Base-by-base conservation (phyloP, 257 asterid genomes). In the Prunella vulgaris region DNA sequence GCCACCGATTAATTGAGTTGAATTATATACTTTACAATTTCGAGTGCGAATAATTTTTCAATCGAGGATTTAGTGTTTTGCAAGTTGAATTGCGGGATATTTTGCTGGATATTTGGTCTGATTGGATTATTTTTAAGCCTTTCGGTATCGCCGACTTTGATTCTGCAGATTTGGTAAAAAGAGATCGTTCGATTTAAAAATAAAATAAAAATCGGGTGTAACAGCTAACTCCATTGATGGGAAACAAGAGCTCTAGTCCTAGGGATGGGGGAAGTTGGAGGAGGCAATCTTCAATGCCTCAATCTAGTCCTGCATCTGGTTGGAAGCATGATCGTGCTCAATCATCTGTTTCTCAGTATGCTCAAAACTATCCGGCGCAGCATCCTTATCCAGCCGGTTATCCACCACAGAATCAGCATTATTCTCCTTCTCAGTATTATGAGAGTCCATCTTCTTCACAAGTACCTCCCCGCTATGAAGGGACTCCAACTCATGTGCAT, bases 171-270 rank as follows among this genome's bases (percentile, higher is more conserved):
- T 79, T 13, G 58, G 30, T 42, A 44, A 27, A 14, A 59, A 35
- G 30, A 59, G 65, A 20, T 54, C 37, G 53, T 72, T 51, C 54
- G 33, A 61, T 30, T n/a, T 27, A 22, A 24, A 70, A 67, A 49
- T 7, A 35, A 33, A 60, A 7, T 65, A 53, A 49, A 38, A n/a
- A n/a, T n/a, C n/a, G 60, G 70, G 56, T 63, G 38, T 59, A 46
- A n/a, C 59, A 46, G 74, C 56, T 68, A 46, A 75, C 51, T 75
- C 85, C 62, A 42, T 76, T 62, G 78, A 93, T 93, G 99, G 99
- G 99, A 61, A 92, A 76, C 66, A 87, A 77, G 78, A 86, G 85
- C 78, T 93, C 97, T 18, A 88, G 85, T 56, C 73, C 81, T 13
- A 60, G 74, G 22, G 28, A 77, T 33, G 88, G 63, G 17, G 84